Percentiles rank a stretch among this genome's conserved stretches.
phyloP scores from a whole-genome alignment of 805 yeast genomes.

The Saturnispora sekii region DNA sequence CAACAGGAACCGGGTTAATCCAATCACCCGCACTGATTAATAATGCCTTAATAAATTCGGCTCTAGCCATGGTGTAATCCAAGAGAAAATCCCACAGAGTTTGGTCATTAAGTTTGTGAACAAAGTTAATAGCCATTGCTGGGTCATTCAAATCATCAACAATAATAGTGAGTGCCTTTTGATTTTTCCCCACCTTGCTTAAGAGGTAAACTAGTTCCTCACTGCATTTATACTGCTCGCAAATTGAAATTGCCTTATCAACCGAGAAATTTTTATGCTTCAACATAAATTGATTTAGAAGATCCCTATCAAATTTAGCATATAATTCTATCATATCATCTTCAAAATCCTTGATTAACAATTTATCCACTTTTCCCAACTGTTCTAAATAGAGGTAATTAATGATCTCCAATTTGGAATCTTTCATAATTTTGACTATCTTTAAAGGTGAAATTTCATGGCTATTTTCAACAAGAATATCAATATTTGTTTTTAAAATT shows the following conservation, averaged over 20 bases:
- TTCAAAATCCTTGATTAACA: slow-evolving; percentile 47
- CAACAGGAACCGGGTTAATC: slow-evolving; percentile 59
- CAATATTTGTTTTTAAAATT: slow-evolving; percentile 34
- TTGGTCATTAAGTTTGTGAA: slow-evolving; percentile 51
- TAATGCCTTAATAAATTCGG: slow-evolving; percentile 67
- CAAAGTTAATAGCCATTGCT: slow-evolving; percentile 70
- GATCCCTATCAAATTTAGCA: slow-evolving; percentile 47
- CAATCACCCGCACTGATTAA: slow-evolving; percentile 58
- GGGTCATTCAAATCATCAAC: slow-evolving; percentile 74
- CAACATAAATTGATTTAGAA: slow-evolving; percentile 53
- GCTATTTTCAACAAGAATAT: slow-evolving; percentile 50
- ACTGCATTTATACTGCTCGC: slow-evolving; percentile 42
- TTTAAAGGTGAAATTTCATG: slow-evolving; percentile 52
- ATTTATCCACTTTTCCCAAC: slow-evolving; percentile 47
- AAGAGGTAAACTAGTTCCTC: slow-evolving; percentile 75
- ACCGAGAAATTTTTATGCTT: slow-evolving; percentile 55
- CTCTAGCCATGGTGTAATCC: slow-evolving; percentile 58
- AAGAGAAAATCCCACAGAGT: slow-evolving; percentile 78
- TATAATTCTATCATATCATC: slow-evolving; percentile 57
- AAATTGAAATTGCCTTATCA: slow-evolving; percentile 56
- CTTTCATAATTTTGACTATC: slow-evolving; percentile 39
- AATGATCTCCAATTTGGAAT: slow-evolving; percentile 36
- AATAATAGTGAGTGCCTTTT: slow-evolving; percentile 66
- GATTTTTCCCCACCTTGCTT: slow-evolving; percentile 74
- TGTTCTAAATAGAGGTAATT: slow-evolving; percentile 58